Evolutionary conservation across 1,139 yeast genomes (phyloP), one percentile per base, ranked within the genome.

Genomic region (Martiniozyma asiatica): DNA sequence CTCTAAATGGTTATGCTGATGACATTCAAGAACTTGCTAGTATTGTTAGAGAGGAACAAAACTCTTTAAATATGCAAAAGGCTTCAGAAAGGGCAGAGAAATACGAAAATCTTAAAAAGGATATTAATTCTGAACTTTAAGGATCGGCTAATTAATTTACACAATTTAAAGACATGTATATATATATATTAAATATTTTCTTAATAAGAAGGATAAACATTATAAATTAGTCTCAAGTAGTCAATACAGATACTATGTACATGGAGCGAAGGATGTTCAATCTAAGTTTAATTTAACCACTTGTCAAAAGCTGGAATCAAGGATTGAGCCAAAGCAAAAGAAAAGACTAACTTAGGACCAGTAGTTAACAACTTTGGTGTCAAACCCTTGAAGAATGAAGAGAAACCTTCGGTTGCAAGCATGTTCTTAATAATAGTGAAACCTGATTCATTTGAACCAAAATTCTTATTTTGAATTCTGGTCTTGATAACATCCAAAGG

Each of bases 401-500:
- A 48, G 38, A 81, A 35, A 47, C 94, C 94, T 62, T 89, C 99
- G 51, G 80, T 82, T 55, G 73, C 80, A 43, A 79, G 70, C 80
- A 92, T 89, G 59, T 87, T 87, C 61, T 82, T 84, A 59, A 89
- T 70, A 49, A 89, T 92, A 27, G 80, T 81, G 55, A 89, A 65
- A 24, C 99, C 99, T 27, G 85, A 68, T 62, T 89, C 94, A 40
- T 95, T 94, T 60, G 84, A 81, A 48, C 89, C 97, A 50, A 92
- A 89, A 66, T 80, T 84, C 59, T 73, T 77, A 68, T 89, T 89
- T 63, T 89, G 99, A 50, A 89, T 89, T 67, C 99, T 80, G 39
- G 99, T 89, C 69, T 89, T 89, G 59, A 89, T 89, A 39, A 89
- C 99, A 53, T 89, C 99, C 51, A 89, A 69, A 33, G 99, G 99